Evolutionary conservation across 352 stramenopile species (phyloP).

Genomic region (Aphanomyces cochlioides): DNA sequence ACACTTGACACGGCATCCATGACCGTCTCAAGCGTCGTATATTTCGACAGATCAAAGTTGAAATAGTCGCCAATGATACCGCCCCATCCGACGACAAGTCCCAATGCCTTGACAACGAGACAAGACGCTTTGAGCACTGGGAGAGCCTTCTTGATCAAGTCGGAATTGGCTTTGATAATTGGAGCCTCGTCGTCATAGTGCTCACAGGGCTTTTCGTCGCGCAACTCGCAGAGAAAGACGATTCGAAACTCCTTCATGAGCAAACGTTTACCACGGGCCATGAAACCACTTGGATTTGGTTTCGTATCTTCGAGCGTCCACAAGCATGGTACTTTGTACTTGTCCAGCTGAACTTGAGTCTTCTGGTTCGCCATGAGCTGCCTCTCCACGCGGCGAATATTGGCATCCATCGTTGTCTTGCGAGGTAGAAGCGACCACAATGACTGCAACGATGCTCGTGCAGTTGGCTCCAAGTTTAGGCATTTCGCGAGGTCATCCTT

Average conservation of each 20-base stretch:
- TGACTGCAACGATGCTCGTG: background rate
- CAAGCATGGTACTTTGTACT: background rate
- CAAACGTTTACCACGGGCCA: background rate
- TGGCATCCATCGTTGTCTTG: background rate
- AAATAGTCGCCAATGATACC: background rate
- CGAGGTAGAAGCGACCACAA: background rate
- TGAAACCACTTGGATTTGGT: background rate
- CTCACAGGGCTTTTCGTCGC: background rate
- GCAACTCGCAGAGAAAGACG: background rate
- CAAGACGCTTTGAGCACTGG: background rate
- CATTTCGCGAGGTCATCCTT: background rate
- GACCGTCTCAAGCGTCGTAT: background rate
- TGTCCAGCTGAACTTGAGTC: background rate
- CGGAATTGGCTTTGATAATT: background rate
- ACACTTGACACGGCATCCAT: background rate
- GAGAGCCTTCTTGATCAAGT: background rate
- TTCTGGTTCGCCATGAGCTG: background rate
- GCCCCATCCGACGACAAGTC: background rate
- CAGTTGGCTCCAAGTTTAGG: background rate
- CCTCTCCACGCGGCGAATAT: background rate
- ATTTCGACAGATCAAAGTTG: background rate
- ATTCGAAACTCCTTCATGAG: background rate
- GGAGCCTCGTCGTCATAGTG: background rate
- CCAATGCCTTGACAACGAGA: background rate
- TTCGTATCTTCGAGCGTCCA: background rate